Conservation (phyloP, 768 basidiomycete species). For the Tricholoma bakamatsutake region DNA sequence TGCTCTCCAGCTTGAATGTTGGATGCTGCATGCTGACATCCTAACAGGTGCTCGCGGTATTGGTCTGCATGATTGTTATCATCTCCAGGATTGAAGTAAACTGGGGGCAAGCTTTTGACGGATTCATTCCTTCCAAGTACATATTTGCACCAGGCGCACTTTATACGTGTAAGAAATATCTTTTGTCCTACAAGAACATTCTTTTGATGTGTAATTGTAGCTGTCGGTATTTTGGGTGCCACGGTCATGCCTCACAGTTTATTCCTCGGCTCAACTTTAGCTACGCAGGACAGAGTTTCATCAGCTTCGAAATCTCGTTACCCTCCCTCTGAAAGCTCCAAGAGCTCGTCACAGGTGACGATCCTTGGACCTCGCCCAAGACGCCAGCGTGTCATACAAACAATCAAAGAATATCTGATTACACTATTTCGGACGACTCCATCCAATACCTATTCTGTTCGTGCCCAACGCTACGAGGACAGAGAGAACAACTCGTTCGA, state of each 20-base stretch:
- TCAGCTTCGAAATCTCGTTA: constrained; percentile 22
- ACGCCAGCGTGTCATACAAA: constrained; percentile 8
- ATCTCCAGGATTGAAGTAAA: constrained; percentile 63
- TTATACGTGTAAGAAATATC: constrained; percentile 50
- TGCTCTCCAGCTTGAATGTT: constrained; percentile 12
- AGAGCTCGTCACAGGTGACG: constrained; percentile 6
- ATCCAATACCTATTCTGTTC: constrained; percentile 24
- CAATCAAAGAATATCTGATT: constrained; percentile 20
- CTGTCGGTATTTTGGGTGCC: constrained; percentile 72
- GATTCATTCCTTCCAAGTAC: constrained; percentile 68
- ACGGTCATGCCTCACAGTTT: constrained; percentile 93
- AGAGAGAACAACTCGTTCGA: constrained; percentile 48
- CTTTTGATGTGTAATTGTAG: constrained; percentile 21
- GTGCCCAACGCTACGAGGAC: constrained; percentile 44
- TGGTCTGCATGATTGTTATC: constrained; percentile 75
- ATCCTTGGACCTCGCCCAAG: neutral
- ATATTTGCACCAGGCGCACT: constrained; percentile 51
- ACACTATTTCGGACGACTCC: constrained; percentile 35
- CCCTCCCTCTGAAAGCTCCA: constrained; percentile 10
- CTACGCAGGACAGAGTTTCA: constrained; percentile 71
- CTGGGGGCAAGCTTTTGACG: constrained; percentile 71
- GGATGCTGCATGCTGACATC: neutral
- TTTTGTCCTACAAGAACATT: neutral
- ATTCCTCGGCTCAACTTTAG: constrained; percentile 83
- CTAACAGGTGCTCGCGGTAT: constrained; percentile 57